Evolutionary conservation across 2,329 filamentous ascomycete species (phyloP).

Genomic region (Chrysoporthe cubensis): DNA sequence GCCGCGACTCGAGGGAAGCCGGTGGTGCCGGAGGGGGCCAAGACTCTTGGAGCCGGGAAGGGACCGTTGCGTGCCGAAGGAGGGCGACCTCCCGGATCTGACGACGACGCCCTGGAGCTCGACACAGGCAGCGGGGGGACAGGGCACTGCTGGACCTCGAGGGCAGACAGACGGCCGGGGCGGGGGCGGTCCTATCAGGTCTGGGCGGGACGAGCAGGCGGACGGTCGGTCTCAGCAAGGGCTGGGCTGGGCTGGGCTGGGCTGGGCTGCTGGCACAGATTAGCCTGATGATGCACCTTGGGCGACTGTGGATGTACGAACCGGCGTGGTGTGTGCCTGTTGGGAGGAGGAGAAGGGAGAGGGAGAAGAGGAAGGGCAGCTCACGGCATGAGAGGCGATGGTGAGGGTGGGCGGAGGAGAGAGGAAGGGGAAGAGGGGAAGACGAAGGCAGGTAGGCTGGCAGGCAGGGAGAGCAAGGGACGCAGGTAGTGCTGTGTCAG

Average conservation of each 20-base stretch:
- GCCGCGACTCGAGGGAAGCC: not conserved
- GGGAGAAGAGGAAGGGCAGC: not conserved
- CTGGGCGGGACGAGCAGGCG: not conserved
- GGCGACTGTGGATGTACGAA: not conserved
- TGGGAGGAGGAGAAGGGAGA: no score
- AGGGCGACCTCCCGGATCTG: not conserved
- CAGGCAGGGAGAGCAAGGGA: constrained; percentile 9
- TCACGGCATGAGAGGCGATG: constrained; percentile 3
- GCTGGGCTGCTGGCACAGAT: constrained; percentile 1
- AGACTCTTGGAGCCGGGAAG: not conserved
- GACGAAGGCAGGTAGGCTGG: not conserved
- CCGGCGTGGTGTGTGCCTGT: not conserved
- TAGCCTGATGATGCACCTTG: not conserved
- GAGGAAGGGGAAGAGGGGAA: not conserved
- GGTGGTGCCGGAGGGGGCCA: not conserved
- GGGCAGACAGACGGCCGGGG: not conserved
- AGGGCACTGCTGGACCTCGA: not conserved
- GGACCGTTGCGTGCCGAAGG: not conserved
- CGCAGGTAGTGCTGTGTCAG: constrained; percentile 16
- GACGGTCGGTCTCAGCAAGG: constrained; percentile 1
- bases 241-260: not conserved
- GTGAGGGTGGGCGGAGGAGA: not conserved
- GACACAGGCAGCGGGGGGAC: not conserved
- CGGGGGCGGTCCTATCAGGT: not conserved
- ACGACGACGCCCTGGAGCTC: not conserved